Evolutionary conservation across 495 filamentous ascomycete genomes (phyloP).

Genomic region (Staphylotrichum tortipilum): DNA sequence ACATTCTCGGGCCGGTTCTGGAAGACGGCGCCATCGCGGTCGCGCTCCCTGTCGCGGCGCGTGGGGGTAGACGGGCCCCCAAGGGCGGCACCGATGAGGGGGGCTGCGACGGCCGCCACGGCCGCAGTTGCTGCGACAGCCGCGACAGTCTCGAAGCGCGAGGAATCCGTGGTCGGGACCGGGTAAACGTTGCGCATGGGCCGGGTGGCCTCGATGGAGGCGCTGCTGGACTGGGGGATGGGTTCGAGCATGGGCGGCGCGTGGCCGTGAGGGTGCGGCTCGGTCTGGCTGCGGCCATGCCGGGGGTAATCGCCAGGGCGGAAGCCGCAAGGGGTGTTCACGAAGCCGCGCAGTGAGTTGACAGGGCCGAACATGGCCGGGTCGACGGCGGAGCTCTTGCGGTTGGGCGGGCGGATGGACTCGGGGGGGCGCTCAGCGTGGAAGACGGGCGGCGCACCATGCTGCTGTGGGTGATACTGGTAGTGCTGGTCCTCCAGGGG

Average conservation of each 20-base stretch:
- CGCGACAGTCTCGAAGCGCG: slow-evolving; percentile 48
- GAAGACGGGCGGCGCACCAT: slow-evolving; percentile 13
- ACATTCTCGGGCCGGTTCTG: slow-evolving; percentile 25
- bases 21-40: neutral
- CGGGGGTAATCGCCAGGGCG: slow-evolving; percentile 20
- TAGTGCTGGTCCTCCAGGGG: slow-evolving; percentile 4
- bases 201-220: slow-evolving; percentile 26
- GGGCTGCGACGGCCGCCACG: too few species aligned
- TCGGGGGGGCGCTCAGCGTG: slow-evolving; percentile 21
- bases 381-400: slow-evolving; percentile 43
- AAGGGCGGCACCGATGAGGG: too few species aligned
- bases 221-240: slow-evolving; percentile 20
- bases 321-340: slow-evolving; percentile 46
- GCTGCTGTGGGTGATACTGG: neutral
- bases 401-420: slow-evolving; percentile 24
- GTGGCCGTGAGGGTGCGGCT: neutral
- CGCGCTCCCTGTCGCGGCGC: slow-evolving; percentile 5
- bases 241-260: neutral
- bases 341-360: slow-evolving; percentile 43
- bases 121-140: neutral
- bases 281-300: neutral
- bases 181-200: slow-evolving; percentile 39
- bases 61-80: slow-evolving; percentile 7
- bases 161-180: slow-evolving; percentile 52
- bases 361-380: slow-evolving; percentile 45